Evolutionary conservation across 306 rosid genomes (phyloP).

Genomic region (Begonia masoniana): DNA sequence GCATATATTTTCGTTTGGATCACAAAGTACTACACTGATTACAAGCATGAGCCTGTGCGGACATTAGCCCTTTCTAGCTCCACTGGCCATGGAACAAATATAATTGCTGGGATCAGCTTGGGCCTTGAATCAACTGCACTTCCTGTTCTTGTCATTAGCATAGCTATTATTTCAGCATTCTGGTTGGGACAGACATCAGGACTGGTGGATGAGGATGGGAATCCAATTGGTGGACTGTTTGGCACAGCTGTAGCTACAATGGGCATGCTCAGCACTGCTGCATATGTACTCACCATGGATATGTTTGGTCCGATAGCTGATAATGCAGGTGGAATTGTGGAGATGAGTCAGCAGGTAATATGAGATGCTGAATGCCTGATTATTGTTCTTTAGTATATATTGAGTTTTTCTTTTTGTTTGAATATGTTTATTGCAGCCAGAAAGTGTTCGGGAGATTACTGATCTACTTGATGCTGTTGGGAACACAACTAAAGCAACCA

Average conservation of each 20-base stretch:
- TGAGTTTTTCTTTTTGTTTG: constrained; percentile 7
- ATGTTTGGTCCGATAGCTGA: constrained; percentile 99
- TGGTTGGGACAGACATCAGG: constrained; percentile 91
- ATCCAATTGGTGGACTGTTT: constrained; percentile 87
- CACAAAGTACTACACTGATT: constrained; percentile 90
- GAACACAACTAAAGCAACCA: constrained; percentile 96
- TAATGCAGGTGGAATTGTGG: constrained; percentile 98
- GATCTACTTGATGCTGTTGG: constrained; percentile 96
- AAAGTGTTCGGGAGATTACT: constrained; percentile 95
- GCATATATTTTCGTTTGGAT: constrained; percentile 85
- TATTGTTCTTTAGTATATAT: constrained; percentile 1
- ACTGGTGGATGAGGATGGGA: constrained; percentile 73
- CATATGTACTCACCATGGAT: constrained; percentile 98
- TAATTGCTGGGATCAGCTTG: constrained; percentile 97
- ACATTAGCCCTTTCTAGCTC: constrained; percentile 82
- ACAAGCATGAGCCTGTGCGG: constrained; percentile 97
- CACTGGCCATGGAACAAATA: constrained; percentile 97
- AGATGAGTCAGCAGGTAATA: constrained; percentile 96
- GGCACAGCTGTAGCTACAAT: constrained; percentile 99
- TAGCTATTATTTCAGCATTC: constrained; percentile 75
- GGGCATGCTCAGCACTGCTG: constrained; percentile 99
- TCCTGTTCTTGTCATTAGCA: constrained; percentile 92
- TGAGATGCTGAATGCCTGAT: constrained; percentile 9
- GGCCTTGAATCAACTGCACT: constrained; percentile 98
- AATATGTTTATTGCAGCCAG: constrained; percentile 50